phyloP scores from a whole-genome alignment of 1,284 basidiomycete genomes.

The Boletus semigastroideus region DNA sequence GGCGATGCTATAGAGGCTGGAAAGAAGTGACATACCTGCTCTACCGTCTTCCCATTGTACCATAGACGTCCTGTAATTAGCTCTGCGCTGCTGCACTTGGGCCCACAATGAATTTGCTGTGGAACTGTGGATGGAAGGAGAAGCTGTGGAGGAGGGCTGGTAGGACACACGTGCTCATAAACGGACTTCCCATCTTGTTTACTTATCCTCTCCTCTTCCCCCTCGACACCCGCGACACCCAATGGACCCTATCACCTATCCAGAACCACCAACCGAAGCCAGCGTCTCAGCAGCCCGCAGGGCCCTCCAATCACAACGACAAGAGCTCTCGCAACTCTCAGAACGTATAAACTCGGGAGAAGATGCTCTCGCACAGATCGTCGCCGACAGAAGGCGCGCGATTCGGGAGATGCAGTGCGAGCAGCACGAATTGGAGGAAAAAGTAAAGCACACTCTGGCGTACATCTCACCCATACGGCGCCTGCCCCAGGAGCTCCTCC shows the following conservation, averaged over 20 bases:
- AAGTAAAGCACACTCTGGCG: conserved; percentile 47
- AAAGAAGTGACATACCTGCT: conserved; percentile 41
- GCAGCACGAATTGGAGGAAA: conserved; percentile 45
- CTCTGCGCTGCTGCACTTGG: neutral
- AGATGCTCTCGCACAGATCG: conserved; percentile 52
- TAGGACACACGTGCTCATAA: conserved; percentile 26
- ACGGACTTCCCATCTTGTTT: conserved; percentile 25
- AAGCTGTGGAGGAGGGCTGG: conserved; percentile 9
- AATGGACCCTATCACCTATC: conserved; percentile 23
- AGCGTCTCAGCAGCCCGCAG: conserved; percentile 49
- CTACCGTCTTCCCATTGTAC: conserved; percentile 16
- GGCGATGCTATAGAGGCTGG: conserved; percentile 79
- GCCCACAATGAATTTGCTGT: too few relatives aligned
- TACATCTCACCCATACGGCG: conserved; percentile 69
- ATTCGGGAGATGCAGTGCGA: conserved; percentile 56
- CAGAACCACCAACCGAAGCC: conserved; percentile 56
- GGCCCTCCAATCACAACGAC: conserved; percentile 37
- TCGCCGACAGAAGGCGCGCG: conserved; percentile 49
- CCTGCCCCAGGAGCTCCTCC: conserved; percentile 63
- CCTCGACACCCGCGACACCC: conserved; percentile 14
- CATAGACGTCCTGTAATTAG: conserved; percentile 27
- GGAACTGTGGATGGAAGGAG: neutral
- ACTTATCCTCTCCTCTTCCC: conserved; percentile 7
- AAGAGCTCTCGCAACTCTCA: conserved; percentile 36
- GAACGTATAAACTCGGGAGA: conserved; percentile 48